Evolutionary conservation across 768 basidiomycete species (phyloP).

Genomic region (Boletales sp.): DNA sequence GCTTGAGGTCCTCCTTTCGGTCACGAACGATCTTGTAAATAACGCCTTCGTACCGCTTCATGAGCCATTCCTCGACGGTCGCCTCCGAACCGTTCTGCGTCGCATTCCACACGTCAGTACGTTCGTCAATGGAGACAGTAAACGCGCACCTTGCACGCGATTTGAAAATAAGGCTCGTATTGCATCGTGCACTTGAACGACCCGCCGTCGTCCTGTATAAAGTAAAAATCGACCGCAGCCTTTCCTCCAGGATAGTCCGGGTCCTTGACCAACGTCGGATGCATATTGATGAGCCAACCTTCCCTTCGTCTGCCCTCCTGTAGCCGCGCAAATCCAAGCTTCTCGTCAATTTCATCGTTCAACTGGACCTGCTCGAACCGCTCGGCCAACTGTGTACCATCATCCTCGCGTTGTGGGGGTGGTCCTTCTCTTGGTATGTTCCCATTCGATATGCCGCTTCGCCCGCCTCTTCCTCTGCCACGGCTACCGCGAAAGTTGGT

Average conservation of each 20-base stretch:
- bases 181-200: constrained; percentile 93
- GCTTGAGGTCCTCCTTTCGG: constrained; percentile 88
- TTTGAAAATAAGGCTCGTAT: constrained; percentile 94
- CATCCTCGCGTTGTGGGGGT: constrained; percentile 74
- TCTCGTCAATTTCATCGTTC: constrained; percentile 88
- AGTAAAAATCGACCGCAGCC: constrained; percentile 94
- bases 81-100: constrained; percentile 78
- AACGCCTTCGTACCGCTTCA: constrained; percentile 88
- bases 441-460: constrained; percentile 29
- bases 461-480: constrained; percentile 41
- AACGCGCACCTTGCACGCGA: constrained; percentile 77
- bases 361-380: constrained; percentile 76
- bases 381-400: constrained; percentile 84
- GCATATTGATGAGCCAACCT: constrained; percentile 99
- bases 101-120: constrained; percentile 1
- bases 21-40: constrained; percentile 75
- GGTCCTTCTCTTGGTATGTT: constrained; percentile 41
- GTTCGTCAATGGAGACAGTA: constrained; percentile 11
- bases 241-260: constrained; percentile 79
- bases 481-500: constrained; percentile 46
- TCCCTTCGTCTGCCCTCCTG: constrained; percentile 75
- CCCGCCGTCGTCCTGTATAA: constrained; percentile 93
- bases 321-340: constrained; percentile 80
- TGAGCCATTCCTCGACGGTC: constrained; percentile 91
- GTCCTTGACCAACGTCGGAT: constrained; percentile 91